Conservation (phyloP, 495 filamentous ascomycete species). For the Lineolata rhizophorae region DNA sequence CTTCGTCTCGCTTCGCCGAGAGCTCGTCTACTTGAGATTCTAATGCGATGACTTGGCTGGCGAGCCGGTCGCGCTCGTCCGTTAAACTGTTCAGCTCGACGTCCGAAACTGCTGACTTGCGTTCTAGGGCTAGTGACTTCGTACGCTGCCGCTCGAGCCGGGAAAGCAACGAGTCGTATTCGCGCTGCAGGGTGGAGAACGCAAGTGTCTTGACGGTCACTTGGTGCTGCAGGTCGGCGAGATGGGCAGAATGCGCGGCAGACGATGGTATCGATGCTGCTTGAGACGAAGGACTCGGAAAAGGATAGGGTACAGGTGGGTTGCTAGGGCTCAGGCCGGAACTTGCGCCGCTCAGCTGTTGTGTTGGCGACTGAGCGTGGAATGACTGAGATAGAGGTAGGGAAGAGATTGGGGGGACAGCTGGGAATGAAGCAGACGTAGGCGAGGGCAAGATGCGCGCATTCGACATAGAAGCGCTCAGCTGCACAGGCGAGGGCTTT, state of each 20-base stretch:
- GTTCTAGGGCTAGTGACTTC: constrained; percentile 23
- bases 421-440: no score
- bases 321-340: no score
- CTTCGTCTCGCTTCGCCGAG: constrained; percentile 20
- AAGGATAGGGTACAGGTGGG: no score
- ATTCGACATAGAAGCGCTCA: no score
- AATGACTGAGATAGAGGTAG: no score
- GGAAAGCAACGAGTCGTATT: constrained; percentile 23
- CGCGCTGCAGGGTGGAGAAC: constrained; percentile 22
- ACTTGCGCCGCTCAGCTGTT: no score
- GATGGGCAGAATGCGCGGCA: constrained; percentile 18
- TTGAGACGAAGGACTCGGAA: no score
- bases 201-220: constrained; percentile 25
- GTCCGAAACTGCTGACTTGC: constrained; percentile 25
- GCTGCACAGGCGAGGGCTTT: no score
- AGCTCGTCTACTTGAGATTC: constrained; percentile 22
- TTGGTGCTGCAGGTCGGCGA: constrained; percentile 26
- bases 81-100: constrained; percentile 24
- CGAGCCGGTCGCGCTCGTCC: constrained; percentile 21
- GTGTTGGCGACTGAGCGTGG: no score
- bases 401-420: no score
- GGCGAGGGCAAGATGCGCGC: no score
- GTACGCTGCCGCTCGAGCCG: constrained; percentile 23
- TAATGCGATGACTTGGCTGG: constrained; percentile 18
- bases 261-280: constrained; percentile 1